Evolutionary conservation across 23 red algal species (phyloP), one percentile per base, ranked within the genome.

Genomic region (Gracilaria gracilis): DNA sequence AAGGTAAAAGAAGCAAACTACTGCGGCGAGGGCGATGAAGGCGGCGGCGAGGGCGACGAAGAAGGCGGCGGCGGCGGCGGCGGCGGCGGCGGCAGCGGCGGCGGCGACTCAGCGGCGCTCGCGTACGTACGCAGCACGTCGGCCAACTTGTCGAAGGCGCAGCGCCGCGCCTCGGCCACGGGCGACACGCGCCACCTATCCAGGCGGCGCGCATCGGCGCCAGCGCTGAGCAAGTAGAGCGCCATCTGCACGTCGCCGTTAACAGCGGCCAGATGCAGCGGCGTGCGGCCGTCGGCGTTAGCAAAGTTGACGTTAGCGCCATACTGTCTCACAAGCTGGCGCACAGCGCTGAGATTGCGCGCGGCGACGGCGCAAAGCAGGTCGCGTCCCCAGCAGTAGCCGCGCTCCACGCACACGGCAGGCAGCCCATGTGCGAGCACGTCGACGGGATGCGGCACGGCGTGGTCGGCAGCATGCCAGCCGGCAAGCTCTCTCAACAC

Each of bases 161-260:
- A 57, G 27, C 51, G 64, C 64, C n/a, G 9, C 24, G 94, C 94
- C 42, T 96, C 94, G 9, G 61, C 47, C 69, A 81, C 24, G 25
- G 94, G 94, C 28, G 94, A 81, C 27, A 83, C 57, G 38, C 88
- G 37, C 94, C 94, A 96, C 7, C 94, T 61, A 59, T 96, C 94
- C 9, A 5, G 27, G 25, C 48, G 61, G 1, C 27, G 20, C 77
- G 90, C 75, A 42, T 91, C 88, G n/a, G 94, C 94, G 16, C 94
- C 94, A 0, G 94, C 94, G 37, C 66, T 88, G 33, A 96, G 38
- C 48, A 96, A 44, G 29, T 87, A 82, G 23, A 79, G 20, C 32
- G 59, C 82, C 57, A 96, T 84, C 34, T 79, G 64, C 70, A 67
- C 49, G 67, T 92, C 66, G 57, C 70, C 66, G 50, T 85, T 62